Percentiles rank a stretch among this genome's conserved stretches.
Evolutionary conservation across 148 eudicot genomes (phyloP).

Genomic region (Bassia scoparia): DNA sequence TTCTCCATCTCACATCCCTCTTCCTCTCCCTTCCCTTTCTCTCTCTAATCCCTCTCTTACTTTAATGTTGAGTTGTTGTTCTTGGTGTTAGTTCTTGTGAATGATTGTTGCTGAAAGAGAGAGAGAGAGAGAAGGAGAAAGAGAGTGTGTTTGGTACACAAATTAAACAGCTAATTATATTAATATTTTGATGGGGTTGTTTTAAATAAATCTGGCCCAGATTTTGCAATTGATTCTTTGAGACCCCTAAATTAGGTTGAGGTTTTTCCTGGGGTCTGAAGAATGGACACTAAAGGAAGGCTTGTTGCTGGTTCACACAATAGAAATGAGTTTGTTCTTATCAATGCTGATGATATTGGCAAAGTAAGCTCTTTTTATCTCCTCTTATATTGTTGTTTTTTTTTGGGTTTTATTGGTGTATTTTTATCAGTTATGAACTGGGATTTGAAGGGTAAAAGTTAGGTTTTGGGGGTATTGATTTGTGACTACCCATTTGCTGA

Average conservation of each 20-base stretch:
- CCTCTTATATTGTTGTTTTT: not conserved
- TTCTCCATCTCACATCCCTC: constrained; percentile 17
- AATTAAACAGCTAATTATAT: not conserved
- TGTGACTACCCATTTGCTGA: constrained; percentile 18
- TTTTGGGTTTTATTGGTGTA: not conserved
- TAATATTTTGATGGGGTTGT: constrained; percentile 1
- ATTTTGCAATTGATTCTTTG: constrained; percentile 8
- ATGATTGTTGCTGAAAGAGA: constrained; percentile 21
- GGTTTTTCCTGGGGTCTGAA: constrained; percentile 23
- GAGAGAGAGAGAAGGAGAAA: not conserved
- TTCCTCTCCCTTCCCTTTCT: not conserved
- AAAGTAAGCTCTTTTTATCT: constrained; percentile 33
- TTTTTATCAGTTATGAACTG: not conserved
- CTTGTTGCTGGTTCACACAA: constrained; percentile 81
- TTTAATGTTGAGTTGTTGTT: constrained; percentile 29
- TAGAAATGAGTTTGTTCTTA: constrained; percentile 67
- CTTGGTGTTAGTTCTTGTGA: constrained; percentile 13
- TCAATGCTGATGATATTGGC: constrained; percentile 80
- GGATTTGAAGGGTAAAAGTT: not conserved
- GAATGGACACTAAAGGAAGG: constrained; percentile 62
- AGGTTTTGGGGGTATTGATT: not conserved
- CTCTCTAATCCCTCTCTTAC: constrained; percentile 1
- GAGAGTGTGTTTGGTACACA: not conserved
- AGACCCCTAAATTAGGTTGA: constrained; percentile 8
- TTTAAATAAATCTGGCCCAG: constrained; percentile 25